Conservation (phyloP, 192 early-diverging fungal genomes). For the Coemansia sp. region DNA sequence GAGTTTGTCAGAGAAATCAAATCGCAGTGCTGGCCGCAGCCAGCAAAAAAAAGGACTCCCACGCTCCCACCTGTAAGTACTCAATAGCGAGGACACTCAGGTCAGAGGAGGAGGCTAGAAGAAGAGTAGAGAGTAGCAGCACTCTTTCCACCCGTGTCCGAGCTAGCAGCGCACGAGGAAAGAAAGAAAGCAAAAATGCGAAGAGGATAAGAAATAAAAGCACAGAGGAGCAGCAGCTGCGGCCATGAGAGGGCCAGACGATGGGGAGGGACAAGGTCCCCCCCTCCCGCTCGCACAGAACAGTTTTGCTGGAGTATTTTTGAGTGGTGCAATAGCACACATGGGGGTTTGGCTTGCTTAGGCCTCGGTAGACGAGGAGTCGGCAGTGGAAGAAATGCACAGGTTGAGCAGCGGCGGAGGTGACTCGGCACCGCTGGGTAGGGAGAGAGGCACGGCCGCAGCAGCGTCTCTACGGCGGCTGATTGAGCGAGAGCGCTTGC, state of each 20-base stretch:
- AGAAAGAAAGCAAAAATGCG: neutral
- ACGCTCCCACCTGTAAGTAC: neutral
- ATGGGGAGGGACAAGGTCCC: neutral
- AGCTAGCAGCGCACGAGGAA: neutral
- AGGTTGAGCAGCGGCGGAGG: conserved; percentile 9
- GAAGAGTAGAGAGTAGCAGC: conserved; percentile 4
- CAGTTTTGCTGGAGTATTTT: conserved; percentile 3
- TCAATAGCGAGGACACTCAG: neutral
- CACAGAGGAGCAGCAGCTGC: conserved; percentile 2
- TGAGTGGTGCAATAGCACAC: conserved; percentile 5
- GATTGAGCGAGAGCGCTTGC: conserved; percentile 50
- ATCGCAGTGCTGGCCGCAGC: conserved; percentile 7
- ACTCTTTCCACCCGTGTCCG: neutral
- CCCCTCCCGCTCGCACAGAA: neutral
- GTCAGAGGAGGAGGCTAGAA: neutral
- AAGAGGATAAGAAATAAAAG: conserved; percentile 1
- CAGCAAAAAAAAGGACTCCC: neutral
- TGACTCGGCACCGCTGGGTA: conserved; percentile 8
- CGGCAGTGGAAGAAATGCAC: conserved; percentile 7
- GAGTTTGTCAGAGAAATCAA: neutral
- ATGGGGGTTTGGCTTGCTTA: neutral
- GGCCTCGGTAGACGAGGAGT: conserved; percentile 1
- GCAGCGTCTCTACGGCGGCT: conserved; percentile 21
- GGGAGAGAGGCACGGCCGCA: conserved; percentile 24
- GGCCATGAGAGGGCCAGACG: neutral